A percentile compares a stretch with the other conserved stretches of the same genome.
Evolutionary conservation across 345 rosid species (phyloP).

Genomic region (Nephelium lappaceum): DNA sequence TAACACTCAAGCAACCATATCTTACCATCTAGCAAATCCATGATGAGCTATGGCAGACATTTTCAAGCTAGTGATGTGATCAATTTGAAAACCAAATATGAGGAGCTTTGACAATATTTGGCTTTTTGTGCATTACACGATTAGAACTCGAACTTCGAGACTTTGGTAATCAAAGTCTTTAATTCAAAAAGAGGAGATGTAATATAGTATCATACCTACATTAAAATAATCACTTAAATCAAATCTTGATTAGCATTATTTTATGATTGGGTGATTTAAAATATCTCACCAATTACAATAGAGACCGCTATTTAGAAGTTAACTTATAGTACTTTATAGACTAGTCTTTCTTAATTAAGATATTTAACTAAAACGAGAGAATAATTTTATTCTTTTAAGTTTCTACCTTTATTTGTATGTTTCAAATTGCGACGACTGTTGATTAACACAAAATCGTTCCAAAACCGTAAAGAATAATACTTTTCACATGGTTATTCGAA

Average conservation of each 20-base stretch:
- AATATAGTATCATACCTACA: neutral
- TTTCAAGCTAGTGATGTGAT: neutral
- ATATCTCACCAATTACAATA: conserved; percentile 5
- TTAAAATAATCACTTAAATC: neutral
- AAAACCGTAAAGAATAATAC: neutral
- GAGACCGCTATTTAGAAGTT: neutral
- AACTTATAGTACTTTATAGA: neutral
- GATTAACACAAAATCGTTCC: neutral
- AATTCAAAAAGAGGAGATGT: neutral
- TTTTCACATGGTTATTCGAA: neutral
- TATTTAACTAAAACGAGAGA: neutral
- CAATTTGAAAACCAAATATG: neutral
- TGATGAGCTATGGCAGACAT: neutral
- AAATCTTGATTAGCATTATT: neutral
- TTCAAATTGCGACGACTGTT: no score
- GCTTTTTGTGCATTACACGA: neutral
- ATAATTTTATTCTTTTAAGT: neutral
- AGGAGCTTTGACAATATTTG: neutral
- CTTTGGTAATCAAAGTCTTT: neutral
- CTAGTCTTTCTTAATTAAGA: neutral
- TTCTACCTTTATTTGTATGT: neutral
- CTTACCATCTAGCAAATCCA: neutral
- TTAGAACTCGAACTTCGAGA: neutral
- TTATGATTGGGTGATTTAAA: neutral
- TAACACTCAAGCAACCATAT: neutral